Conservation (phyloP, 495 filamentous ascomycete species). For the Podospora conica region DNA sequence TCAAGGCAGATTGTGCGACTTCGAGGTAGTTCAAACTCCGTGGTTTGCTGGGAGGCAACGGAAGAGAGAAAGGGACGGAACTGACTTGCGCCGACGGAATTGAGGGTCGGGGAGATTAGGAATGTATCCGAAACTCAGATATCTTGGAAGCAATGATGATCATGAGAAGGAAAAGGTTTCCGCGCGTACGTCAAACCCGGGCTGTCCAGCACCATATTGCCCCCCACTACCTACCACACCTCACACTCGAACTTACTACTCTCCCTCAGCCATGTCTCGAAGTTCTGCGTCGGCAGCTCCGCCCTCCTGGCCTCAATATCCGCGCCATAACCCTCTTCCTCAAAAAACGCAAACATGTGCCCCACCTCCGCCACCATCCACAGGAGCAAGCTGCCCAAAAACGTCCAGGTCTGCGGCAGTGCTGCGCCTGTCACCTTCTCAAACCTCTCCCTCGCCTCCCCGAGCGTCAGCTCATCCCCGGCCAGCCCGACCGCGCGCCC, state of each 20-base stretch:
- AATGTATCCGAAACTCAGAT: background rate
- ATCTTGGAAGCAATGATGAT: background rate
- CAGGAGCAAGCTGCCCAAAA: constrained; percentile 37
- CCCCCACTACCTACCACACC: background rate
- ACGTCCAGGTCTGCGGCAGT: constrained; percentile 45
- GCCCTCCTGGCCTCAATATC: constrained; percentile 50
- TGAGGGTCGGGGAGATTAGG: background rate
- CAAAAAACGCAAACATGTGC: constrained; percentile 60
- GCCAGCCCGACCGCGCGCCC: constrained; percentile 27
- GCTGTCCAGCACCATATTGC: background rate
- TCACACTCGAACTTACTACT: constrained; percentile 36
- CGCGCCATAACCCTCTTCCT: constrained; percentile 52
- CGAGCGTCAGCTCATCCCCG: constrained; percentile 27
- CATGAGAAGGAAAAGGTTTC: background rate
- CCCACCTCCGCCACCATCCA: constrained; percentile 48
- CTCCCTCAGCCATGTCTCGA: constrained; percentile 55
- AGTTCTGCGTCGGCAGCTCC: constrained; percentile 48
- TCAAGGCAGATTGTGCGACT: background rate
- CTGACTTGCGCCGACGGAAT: background rate
- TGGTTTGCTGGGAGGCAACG: background rate
- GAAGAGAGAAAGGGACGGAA: background rate
- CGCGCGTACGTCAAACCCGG: background rate
- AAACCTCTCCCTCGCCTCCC: constrained; percentile 43
- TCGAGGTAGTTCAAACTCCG: background rate
- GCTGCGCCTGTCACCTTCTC: constrained; percentile 40